Evolutionary conservation across 1,284 basidiomycete genomes (phyloP), one percentile per base, ranked within the genome.

Genomic region (Ganoderma boninense): DNA sequence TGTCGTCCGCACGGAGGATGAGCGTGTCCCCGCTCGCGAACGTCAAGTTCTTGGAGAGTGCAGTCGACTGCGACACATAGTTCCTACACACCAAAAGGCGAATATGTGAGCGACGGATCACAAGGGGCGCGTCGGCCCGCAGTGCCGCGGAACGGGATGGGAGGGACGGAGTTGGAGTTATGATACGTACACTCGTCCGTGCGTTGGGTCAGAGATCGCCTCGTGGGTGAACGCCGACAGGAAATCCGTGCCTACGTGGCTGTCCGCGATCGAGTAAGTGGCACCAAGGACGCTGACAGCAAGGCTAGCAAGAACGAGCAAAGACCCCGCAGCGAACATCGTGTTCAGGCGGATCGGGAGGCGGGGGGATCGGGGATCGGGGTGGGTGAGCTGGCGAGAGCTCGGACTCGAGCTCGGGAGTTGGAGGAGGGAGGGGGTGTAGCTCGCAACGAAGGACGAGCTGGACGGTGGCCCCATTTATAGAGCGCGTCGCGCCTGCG

Each of bases 151-250:
- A 61, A n/a, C n/a, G 7, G 38, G 38, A 40, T 40, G 8, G 38
- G 43, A 8, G 38, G 38, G 62, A 56, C 35, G 43, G 44, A 42
- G 14, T 10, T n/a, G 46, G n/a, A 20, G 44, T 46, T 20, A 2
- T 29, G 56, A 40, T 16, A 66, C 86, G 75, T 79, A 89, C 89
- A 91, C 89, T 69, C 88, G 83, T 46, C 89, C 89, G 73, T 87
- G 80, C 4, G 89, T 89, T 4, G 89, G 89, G 76, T 90, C 89
- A 13, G 83, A 43, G 64, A 87, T 86, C 23, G 86, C 84, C 75
- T 87, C 72, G 73, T 83, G 85, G 26, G 79, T 79, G 75, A 90
- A 90, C 6, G 82, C 79, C 60, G 81, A 77, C 69, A 86, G 82
- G 76, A 90, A 90, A 0, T 79, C 81, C 23, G 70, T 72, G 32